Base-by-base conservation (phyloP, 306 rosid genomes). In the apple (Malus domestica) region DNA sequence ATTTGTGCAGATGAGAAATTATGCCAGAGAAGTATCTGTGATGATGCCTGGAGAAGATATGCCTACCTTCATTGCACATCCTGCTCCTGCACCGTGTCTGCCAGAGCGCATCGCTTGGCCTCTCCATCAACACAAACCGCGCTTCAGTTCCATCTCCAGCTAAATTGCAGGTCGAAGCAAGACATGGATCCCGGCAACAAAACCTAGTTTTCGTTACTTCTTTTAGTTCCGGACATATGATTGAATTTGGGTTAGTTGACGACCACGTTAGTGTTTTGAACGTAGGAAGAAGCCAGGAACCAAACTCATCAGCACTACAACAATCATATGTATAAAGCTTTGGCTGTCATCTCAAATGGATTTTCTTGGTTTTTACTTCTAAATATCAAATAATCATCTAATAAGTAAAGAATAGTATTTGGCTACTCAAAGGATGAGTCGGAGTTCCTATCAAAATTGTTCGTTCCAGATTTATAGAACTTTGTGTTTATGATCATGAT, bases 51-150 rank as follows among this genome's bases (percentile, higher is more conserved):
- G 96, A 1, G 90, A 90, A 72, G 69, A 85, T 57, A 72, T 74
- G 57, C 97, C 96, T 0, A 84, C 92, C 55, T 87, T 84, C 90
- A 90, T 92, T 18, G 97, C 92, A 18, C 89, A 87, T 59, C 90
- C 88, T 15, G 88, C 86, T 54, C 92, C 97, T 0, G 68, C 82
- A 63, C 81, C 91, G 5, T 87, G 90, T 68, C 80, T 51, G 19
- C 80, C 72, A 1, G 87, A 88, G 71, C 85, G 61, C 25, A 80
- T 74, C 42, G 42, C 65, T 66, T 73, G 78, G 86, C 89, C 91
- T 68, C 72, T 55, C 19, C 90, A 85, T 77, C 89, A 71, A 60
- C 62, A 64, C 20, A 73, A 35, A 7, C 57, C 76, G 22, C 59
- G 75, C 54, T 18, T 68, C 32, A 16, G 69, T 70, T 51, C 78